These are phyloP conservation scores for Cardiospermum halicacabum DNA, from an alignment of 345 rosid species.

Conservation along the genomic window DNA sequence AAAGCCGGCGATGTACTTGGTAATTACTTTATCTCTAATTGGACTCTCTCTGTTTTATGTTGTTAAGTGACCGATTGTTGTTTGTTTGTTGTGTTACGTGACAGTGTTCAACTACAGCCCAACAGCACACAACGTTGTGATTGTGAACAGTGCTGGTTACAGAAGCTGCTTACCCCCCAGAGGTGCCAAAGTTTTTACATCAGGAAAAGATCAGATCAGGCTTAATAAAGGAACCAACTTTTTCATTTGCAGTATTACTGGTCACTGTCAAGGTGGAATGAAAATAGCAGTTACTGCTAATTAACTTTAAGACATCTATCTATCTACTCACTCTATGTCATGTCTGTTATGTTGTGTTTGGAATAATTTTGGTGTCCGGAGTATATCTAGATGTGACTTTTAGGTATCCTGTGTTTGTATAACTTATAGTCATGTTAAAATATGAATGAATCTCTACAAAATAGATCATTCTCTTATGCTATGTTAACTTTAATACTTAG, in stretches of 20 bases:
- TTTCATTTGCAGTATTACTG: constrained; percentile 40
- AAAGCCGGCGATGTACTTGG: constrained; percentile 41
- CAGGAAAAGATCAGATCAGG: constrained; percentile 52
- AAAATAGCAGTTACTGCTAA: constrained; percentile 42
- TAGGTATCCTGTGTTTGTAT: too few species aligned
- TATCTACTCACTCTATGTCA: too few species aligned
- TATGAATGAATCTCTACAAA: too few species aligned
- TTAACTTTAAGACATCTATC: constrained; percentile 11
- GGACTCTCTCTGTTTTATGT: too few species aligned
- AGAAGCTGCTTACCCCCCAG: constrained; percentile 29
- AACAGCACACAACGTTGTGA: constrained; percentile 38
- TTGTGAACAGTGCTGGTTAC: constrained; percentile 37
- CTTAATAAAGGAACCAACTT: constrained; percentile 43
- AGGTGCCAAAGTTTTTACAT: constrained; percentile 25
- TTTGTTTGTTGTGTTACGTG: not conserved
- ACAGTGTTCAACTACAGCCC: constrained; percentile 61
- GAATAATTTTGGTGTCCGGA: too few species aligned
- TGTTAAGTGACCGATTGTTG: too few species aligned
- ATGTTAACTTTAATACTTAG: too few species aligned
- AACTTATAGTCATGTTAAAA: too few species aligned
- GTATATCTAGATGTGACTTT: too few species aligned
- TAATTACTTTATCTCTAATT: too few species aligned
- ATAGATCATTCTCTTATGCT: too few species aligned
- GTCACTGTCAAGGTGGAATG: constrained; percentile 48
- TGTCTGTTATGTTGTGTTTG: too few species aligned